phyloP scores from a whole-genome alignment of 2,329 filamentous ascomycete genomes.

The Fusarium foetens region DNA sequence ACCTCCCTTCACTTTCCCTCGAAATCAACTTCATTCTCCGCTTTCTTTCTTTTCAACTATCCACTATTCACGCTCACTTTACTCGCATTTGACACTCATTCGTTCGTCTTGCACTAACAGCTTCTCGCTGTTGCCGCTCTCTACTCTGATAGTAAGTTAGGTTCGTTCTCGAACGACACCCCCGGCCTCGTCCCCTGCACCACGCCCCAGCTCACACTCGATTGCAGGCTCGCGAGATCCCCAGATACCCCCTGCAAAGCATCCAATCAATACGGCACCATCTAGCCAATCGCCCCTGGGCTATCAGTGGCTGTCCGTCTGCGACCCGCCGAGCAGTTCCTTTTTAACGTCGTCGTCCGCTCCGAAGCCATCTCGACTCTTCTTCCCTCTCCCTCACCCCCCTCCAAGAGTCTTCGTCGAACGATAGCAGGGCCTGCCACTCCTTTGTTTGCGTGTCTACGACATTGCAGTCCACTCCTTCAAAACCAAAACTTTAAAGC shows the following conservation, averaged over 20 bases:
- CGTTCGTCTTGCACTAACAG: conserved; percentile 9
- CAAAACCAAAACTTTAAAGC: conserved; percentile 36
- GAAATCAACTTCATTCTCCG: conserved; percentile 15
- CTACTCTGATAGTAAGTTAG: conserved; percentile 13
- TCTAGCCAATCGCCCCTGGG: conserved; percentile 36
- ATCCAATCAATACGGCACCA: conserved; percentile 39
- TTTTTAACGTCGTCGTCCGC: conserved; percentile 46
- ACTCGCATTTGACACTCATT: not conserved
- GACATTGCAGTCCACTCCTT: conserved; percentile 50
- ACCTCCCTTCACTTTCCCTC: conserved; percentile 28
- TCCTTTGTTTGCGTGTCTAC: conserved; percentile 48
- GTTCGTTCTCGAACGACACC: conserved; percentile 4
- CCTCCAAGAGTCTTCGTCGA: conserved; percentile 44
- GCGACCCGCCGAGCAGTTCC: conserved; percentile 40
- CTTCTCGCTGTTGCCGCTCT: conserved; percentile 7
- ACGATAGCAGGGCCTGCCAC: conserved; percentile 41
- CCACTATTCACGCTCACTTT: not conserved
- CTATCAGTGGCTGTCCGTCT: conserved; percentile 36
- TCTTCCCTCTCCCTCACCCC: conserved; percentile 40
- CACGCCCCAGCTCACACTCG: conserved; percentile 28
- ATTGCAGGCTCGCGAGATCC: conserved; percentile 37
- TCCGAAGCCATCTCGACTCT: conserved; percentile 36
- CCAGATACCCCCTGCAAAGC: conserved; percentile 33
- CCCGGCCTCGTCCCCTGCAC: conserved; percentile 4
- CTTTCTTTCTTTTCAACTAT: conserved; percentile 6